Base-by-base conservation (phyloP, 2,329 filamentous ascomycete genomes). In the Stachybotrys chartarum region DNA sequence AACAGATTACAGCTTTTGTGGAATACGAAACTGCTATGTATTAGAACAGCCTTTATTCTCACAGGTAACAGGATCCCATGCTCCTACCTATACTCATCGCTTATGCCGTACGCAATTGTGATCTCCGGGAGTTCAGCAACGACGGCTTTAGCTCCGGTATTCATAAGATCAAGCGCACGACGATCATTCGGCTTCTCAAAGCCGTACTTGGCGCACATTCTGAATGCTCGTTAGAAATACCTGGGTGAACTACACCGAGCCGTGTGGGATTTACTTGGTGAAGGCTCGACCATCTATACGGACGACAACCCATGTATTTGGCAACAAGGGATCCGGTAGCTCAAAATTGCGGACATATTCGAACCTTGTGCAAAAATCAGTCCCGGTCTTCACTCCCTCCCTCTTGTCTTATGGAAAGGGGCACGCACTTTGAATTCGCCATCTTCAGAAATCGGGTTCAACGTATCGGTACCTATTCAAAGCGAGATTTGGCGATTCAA, bases 281-380 rank as follows among this genome's bases (percentile, higher is more conserved):
- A 99, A 99, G 17, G 91, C 92, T 60, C 93, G 82, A 30, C 94
- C 94, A 73, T 99, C 94, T 65, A 99, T 86, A 57, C 94, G 86
- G 55, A 99, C 86, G 18, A 97, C 91, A 55, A 97, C 88, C 91
- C 92, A 99, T 30, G 93, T 97, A 68, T 95, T 96, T 54, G 87
- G 90, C 24, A 97, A 80, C 46, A 99, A 76, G 50, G 74, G 73
- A 67, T 97, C 91, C 7, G 85, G 76, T 66, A 88, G 88, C 78
- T 99, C 94, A 67, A 97, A 97, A 51, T 78, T 74, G 69, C 90
- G 90, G 60, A 97, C 93, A 72, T 99, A 99, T 75, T 96, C 92
- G 69, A 91, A 97, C 72, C 90, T 96, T 59, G 44, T 50, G 30
- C 48, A 52, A 24, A 6, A 5, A 54, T 62, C 59, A 62, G 59